A percentile compares a stretch with the other conserved stretches of the same genome.
Conservation (phyloP, 768 basidiomycete species). For the Calocera cornea region DNA sequence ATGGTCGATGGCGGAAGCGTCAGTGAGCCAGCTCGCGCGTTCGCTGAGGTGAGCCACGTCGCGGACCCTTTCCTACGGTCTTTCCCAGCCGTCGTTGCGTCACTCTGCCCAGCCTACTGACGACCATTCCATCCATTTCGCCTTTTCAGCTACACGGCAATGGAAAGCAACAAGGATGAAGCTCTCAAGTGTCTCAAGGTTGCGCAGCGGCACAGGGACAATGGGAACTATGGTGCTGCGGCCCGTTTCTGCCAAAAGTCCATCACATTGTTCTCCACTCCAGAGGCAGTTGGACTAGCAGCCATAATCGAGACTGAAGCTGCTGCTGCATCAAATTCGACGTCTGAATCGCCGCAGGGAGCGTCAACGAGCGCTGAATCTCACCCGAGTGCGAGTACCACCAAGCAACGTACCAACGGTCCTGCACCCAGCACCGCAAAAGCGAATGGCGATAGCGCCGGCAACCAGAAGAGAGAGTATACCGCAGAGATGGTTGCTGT, state of each 20-base stretch:
- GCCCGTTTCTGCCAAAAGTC: conserved; percentile 85
- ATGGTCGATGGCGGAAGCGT: neutral
- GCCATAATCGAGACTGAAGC: conserved; percentile 47
- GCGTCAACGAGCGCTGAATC: conserved; percentile 33
- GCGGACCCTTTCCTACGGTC: neutral
- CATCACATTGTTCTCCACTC: conserved; percentile 63
- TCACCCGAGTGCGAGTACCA: conserved; percentile 60
- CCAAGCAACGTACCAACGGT: conserved; percentile 52
- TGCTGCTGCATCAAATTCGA: conserved; percentile 25
- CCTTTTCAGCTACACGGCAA: conserved; percentile 5
- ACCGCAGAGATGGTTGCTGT: conserved; percentile 69
- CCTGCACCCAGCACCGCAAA: conserved; percentile 38
- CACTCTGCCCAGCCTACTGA: neutral
- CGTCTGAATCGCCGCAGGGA: conserved; percentile 31
- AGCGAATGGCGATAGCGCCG: conserved; percentile 7
- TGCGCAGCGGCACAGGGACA: conserved; percentile 57
- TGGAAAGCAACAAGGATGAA: conserved; percentile 65
- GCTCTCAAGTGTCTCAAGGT: conserved; percentile 69
- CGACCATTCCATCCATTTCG: neutral
- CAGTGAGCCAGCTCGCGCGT: neutral
- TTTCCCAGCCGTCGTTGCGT: neutral
- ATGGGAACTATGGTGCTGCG: conserved; percentile 60
- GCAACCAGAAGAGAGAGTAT: conserved; percentile 66
- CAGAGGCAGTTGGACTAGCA: conserved; percentile 57
- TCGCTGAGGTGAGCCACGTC: conserved; percentile 2